phyloP scores from a whole-genome alignment of 495 filamentous ascomycete species.

The Amorphotheca resinae region DNA sequence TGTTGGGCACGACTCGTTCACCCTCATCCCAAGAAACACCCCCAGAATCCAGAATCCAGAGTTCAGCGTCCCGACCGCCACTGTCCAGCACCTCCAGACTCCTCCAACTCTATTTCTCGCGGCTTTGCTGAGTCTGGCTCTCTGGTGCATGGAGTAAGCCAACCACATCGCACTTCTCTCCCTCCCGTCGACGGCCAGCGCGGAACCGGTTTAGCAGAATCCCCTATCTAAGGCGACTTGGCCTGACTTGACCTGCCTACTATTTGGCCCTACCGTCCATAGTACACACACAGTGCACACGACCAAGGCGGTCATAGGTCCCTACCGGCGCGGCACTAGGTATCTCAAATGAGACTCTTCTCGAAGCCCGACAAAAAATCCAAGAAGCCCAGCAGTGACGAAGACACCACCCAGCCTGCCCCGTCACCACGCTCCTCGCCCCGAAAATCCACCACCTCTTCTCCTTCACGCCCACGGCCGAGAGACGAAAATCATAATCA shows the following conservation, averaged over 20 bases:
- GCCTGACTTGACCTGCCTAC: too few species aligned
- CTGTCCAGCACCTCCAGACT: too few species aligned
- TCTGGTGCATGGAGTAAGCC: conserved; percentile 15
- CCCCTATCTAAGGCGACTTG: too few species aligned
- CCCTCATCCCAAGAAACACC: too few species aligned
- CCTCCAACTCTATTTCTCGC: neutral
- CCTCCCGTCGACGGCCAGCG: conserved; percentile 3
- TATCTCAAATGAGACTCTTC: conserved; percentile 37
- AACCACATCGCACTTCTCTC: conserved; percentile 7
- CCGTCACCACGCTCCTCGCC: conserved; percentile 1
- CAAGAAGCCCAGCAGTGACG: conserved; percentile 37
- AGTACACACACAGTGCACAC: too few species aligned
- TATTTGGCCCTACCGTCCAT: too few species aligned
- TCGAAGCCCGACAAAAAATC: conserved; percentile 41
- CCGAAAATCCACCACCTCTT: conserved; percentile 7
- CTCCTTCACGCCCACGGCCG: conserved; percentile 4
- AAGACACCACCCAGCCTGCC: conserved; percentile 7
- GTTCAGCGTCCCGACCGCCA: too few species aligned
- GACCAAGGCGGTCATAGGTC: too few species aligned
- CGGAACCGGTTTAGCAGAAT: conserved; percentile 6
- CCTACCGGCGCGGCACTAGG: conserved; percentile 1
- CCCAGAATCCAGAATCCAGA: too few species aligned
- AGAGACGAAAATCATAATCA: conserved; percentile 12
- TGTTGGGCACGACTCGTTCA: too few species aligned
- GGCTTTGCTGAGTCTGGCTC: neutral